These are phyloP conservation scores for Diplocarpon mali DNA, from an alignment of 2,329 filamentous ascomycete genomes.

Conservation along the genomic window DNA sequence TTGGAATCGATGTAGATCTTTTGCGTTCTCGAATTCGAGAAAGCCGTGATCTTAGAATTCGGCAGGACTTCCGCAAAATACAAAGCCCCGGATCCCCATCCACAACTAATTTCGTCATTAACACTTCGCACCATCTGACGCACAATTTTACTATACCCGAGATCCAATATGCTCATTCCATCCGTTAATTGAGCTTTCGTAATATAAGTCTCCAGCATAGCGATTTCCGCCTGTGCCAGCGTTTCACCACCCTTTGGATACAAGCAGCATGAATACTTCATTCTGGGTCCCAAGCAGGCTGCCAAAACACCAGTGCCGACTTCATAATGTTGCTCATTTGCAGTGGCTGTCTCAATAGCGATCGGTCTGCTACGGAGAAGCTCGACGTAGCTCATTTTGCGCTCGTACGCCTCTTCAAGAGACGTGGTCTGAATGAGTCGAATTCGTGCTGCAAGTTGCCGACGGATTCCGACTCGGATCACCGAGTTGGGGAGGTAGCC, in stretches of 20 bases:
- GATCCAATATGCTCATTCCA: constrained; percentile 27
- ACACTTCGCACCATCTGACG: background rate
- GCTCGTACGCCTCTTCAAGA: constrained; percentile 40
- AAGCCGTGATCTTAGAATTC: constrained; percentile 49
- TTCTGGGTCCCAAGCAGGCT: constrained; percentile 52
- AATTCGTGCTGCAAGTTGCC: constrained; percentile 52
- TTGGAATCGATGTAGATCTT: constrained; percentile 54
- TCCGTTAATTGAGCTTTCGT: constrained; percentile 37
- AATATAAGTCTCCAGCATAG: constrained; percentile 54
- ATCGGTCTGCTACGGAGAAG: constrained; percentile 49
- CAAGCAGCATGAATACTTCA: constrained; percentile 62
- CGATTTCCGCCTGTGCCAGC: constrained; percentile 53
- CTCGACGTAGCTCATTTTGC: constrained; percentile 54
- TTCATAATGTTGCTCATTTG: constrained; percentile 64
- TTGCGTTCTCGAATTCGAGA: constrained; percentile 60
- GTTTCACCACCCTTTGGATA: constrained; percentile 52
- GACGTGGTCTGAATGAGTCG: constrained; percentile 41
- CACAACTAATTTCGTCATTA: constrained; percentile 37
- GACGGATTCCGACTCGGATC: constrained; percentile 54
- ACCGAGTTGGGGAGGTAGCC: constrained; percentile 53
- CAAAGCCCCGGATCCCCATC: constrained; percentile 55
- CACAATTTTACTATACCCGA: constrained; percentile 12
- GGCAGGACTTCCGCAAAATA: constrained; percentile 57
- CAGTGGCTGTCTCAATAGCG: constrained; percentile 53
- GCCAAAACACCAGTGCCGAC: constrained; percentile 54